Evolutionary conservation across 345 rosid genomes (phyloP).

Genomic region (Brassica napus): Da-Ae NC_063439.1:18681001-18681500

Average conservation of each 20-base stretch:
- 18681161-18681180: conserved; percentile 50
- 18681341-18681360: conserved; percentile 63
- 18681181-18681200: not conserved
- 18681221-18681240: not conserved
- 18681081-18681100: conserved; percentile 47
- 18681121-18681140: conserved; percentile 70
- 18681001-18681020: not conserved
- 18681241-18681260: not conserved
- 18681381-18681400: conserved; percentile 78
- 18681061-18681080: conserved; percentile 51
- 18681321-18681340: not conserved
- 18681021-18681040: conserved; percentile 1
- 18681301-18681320: not conserved
- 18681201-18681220: not conserved
- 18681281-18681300: not conserved
- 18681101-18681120: conserved; percentile 50
- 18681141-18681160: conserved; percentile 67
- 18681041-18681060: not conserved
- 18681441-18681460: conserved; percentile 44
- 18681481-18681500: conserved; percentile 13
- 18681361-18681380: conserved; percentile 67
- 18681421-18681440: conserved; percentile 95
- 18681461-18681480: not conserved
- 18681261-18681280: conserved; percentile 11
- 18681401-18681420: conserved; percentile 73